Evolutionary conservation across 2,329 filamentous ascomycete species (phyloP), one percentile per base, ranked within the genome.

Genomic region (Paraphaeosphaeria minitans): DNA sequence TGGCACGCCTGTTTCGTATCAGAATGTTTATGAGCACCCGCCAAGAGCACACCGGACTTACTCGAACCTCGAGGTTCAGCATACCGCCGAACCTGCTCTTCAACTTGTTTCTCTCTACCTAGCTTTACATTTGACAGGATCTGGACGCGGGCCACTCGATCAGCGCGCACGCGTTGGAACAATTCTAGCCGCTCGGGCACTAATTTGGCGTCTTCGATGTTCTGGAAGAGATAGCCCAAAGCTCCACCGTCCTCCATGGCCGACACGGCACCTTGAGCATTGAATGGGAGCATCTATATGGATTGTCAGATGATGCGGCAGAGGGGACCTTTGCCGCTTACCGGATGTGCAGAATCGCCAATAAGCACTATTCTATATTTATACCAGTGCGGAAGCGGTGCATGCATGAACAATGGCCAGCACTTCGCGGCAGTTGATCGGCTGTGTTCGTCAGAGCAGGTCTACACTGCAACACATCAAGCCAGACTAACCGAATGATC

Each of bases 241-340:
- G 56, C 33, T 10, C 50, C 56, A 13, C 41, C 56, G 24, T 58
- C 56, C 24, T 58, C 56, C 16, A 58, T 53, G 12, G 56, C 56
- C 5, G 21, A 33, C 5, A 47, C 31, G 16, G 56, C 50, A 14
- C 56, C 56, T 45, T 58, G 56, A 16, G 50, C 56, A n/a, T 33
- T 42, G 27, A 58, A 58, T 3, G 56, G 56, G 2, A 54, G 35
- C 56, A 58, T 58, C 50, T 52, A 35, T 21, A 1, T 14, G 3
- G 3, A 24, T 13, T 8, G 3, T 21, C 16, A 29, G 21, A 37
- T 9, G 3, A 22, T 7, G 9, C 8, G 3, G 19, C 39, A 22
- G 12, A 21, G 2, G 5, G 22, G 3, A 10, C 10, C 4, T 4
- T 22, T 10, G 19, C 22, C 12, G 4, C n/a, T 43, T 49, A 56